Conservation (phyloP, 1,284 basidiomycete genomes). For the Cryptococcus sp. region DNA sequence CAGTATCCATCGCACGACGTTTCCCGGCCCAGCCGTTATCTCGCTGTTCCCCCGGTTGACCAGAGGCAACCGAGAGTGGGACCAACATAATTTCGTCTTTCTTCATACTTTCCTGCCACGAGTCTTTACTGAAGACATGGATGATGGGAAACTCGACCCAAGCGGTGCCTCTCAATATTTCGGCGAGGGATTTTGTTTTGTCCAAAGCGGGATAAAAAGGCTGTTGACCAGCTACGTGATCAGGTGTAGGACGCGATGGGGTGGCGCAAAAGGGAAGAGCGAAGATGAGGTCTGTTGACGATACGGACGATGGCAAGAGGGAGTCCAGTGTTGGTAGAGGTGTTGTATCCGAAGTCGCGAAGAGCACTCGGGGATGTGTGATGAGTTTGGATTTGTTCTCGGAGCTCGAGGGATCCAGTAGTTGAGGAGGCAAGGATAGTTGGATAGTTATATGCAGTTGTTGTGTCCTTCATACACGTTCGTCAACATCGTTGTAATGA, state of each 20-base stretch:
- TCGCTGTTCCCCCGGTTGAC: constrained; percentile 40
- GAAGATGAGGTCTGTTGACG: constrained; percentile 17
- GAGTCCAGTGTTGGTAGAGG: constrained; percentile 21
- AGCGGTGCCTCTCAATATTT: constrained; percentile 61
- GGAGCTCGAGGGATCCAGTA: constrained; percentile 6
- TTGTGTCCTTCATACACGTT: constrained; percentile 56
- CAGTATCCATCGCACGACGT: neutral
- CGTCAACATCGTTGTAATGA: neutral
- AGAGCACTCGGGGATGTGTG: constrained; percentile 29
- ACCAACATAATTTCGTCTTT: neutral
- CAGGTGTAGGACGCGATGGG: constrained; percentile 19
- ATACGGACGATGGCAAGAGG: constrained; percentile 22
- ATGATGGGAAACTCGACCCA: constrained; percentile 81
- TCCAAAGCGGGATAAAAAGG: constrained; percentile 63
- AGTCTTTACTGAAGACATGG: constrained; percentile 64
- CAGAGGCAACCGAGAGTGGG: no score
- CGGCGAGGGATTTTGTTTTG: constrained; percentile 56
- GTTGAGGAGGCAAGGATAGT: constrained; percentile 59
- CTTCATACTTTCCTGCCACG: constrained; percentile 61
- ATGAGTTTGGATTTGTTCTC: constrained; percentile 3
- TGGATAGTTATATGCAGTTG: constrained; percentile 71
- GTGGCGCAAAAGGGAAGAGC: constrained; percentile 33
- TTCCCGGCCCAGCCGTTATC: neutral
- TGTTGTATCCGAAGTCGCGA: constrained; percentile 10
- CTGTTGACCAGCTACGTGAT: constrained; percentile 16